Percentiles rank a stretch among this genome's conserved stretches.
Evolutionary conservation across 805 yeast genomes (phyloP).

Genomic region (Brettanomyces naardenensis): DNA sequence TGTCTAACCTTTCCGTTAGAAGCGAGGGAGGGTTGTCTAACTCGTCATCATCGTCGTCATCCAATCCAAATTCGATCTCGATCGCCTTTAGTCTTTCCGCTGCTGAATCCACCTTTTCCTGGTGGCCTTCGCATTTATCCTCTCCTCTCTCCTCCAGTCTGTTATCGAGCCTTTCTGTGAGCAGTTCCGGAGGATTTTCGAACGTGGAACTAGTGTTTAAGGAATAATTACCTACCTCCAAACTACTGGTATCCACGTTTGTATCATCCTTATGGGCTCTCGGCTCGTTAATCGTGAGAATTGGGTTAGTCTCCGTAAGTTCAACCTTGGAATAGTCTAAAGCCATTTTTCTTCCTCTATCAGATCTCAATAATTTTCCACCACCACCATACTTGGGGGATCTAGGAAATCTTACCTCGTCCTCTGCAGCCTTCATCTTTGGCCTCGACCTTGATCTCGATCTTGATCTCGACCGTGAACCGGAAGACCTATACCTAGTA

Average conservation of each 20-base stretch:
- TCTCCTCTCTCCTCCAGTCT: slow-evolving; percentile 1
- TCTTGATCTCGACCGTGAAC: slow-evolving; percentile 6
- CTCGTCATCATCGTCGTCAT: slow-evolving; percentile 7
- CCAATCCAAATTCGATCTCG: slow-evolving; percentile 2
- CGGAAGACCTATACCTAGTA: slow-evolving; percentile 14
- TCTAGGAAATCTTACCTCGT: slow-evolving; percentile 33
- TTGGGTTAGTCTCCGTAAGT: slow-evolving; percentile 17
- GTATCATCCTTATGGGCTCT: not conserved
- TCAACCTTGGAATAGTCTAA: slow-evolving; percentile 21
- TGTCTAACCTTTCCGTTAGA: slow-evolving; percentile 1
- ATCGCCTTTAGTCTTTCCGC: not conserved
- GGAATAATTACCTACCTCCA: slow-evolving; percentile 3
- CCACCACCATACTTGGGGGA: slow-evolving; percentile 39
- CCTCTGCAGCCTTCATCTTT: slow-evolving; percentile 6
- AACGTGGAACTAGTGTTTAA: slow-evolving; percentile 5
- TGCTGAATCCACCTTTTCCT: not conserved
- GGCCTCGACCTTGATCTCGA: slow-evolving; percentile 1
- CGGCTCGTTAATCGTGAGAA: slow-evolving; percentile 12
- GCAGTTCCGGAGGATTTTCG: slow-evolving; percentile 8
- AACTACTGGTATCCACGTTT: slow-evolving; percentile 7
- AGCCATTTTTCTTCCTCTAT: slow-evolving; percentile 19
- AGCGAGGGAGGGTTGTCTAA: slow-evolving; percentile 3
- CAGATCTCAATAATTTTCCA: slow-evolving; percentile 25
- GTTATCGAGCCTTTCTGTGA: slow-evolving; percentile 1
- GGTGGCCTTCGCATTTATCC: no score